Evolutionary conservation across 441 rosid species (phyloP), one percentile per base, ranked within the genome.

Genomic region (Gossypium laxum): DNA sequence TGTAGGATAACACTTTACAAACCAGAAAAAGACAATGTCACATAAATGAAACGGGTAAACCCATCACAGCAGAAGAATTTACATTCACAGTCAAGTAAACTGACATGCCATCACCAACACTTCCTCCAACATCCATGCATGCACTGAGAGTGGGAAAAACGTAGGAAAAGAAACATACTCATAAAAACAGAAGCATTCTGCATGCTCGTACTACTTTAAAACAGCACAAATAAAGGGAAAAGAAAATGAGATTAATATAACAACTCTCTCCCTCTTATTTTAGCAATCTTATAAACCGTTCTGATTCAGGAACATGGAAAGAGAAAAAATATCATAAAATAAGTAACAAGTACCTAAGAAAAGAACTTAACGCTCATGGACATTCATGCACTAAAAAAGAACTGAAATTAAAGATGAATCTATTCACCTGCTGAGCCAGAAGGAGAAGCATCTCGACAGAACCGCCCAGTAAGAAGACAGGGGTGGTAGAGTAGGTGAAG

Each of bases 361-460:
- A 41, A 66, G 57, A 45, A 43, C 24, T 24, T 48, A 14, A 1
- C 19, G 28, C 51, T 5, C 24, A 65, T 17, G 28, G 14, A 50
- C 43, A 26, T 14, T 47, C 12, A 14, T n/a, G 15, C 11, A 17
- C 62, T 57, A 26, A 26, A 57, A 57, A 57, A 1, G 38, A 24
- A 26, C 58, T 28, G 58, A 48, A 50, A 50, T 50, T 26, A 67
- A 7, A 50, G 14, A 67, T 15, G 51, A 38, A 63, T 19, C 5
- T 72, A 68, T 71, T 75, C 72, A 92, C 99, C 99, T 85, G 58
- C 58, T 18, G 98, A 83, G 63, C 99, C 97, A 67, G 85, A 81
- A 71, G 93, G 93, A 55, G 99, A 92, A 83, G 91, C 97, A 85
- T 95, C 99, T 48, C 93, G 96, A 84, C 99, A 95, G 75, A 88